phyloP scores from a whole-genome alignment of 2,329 filamentous ascomycete genomes.

The Talaromyces pinophilus region DNA sequence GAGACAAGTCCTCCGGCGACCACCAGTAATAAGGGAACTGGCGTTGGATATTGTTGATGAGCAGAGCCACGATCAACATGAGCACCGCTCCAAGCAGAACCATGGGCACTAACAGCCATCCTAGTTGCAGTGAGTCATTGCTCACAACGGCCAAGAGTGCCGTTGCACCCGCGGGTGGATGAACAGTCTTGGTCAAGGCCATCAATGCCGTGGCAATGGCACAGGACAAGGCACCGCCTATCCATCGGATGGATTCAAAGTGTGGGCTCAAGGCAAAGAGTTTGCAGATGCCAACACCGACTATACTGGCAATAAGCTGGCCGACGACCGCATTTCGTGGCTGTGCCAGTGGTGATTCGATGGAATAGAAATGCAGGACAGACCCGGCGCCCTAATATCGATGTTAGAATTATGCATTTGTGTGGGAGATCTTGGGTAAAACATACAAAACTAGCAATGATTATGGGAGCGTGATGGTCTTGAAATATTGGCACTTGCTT shows the following conservation, averaged over 20 bases:
- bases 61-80: constrained; percentile 63
- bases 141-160: constrained; percentile 68
- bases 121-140: constrained; percentile 55
- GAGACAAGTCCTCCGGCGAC: constrained; percentile 37
- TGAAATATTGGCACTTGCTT: constrained; percentile 58
- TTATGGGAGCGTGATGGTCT: constrained; percentile 56
- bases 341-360: constrained; percentile 71
- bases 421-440: not conserved
- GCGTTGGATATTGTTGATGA: constrained; percentile 70
- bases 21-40: constrained; percentile 71
- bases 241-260: constrained; percentile 59
- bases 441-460: constrained; percentile 69
- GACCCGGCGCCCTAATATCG: constrained; percentile 67
- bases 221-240: constrained; percentile 67
- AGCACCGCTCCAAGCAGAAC: constrained; percentile 61
- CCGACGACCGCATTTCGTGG: constrained; percentile 69
- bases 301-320: constrained; percentile 63
- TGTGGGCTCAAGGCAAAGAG: constrained; percentile 59
- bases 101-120: constrained; percentile 69
- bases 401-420: not conserved
- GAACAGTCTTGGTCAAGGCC: constrained; percentile 69
- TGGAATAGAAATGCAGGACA: constrained; percentile 72
- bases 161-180: constrained; percentile 74
- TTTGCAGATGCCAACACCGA: constrained; percentile 65
- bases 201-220: constrained; percentile 65